Base-by-base conservation (phyloP, 352 stramenopile genomes). In the Globisporangium spiculum region DNA sequence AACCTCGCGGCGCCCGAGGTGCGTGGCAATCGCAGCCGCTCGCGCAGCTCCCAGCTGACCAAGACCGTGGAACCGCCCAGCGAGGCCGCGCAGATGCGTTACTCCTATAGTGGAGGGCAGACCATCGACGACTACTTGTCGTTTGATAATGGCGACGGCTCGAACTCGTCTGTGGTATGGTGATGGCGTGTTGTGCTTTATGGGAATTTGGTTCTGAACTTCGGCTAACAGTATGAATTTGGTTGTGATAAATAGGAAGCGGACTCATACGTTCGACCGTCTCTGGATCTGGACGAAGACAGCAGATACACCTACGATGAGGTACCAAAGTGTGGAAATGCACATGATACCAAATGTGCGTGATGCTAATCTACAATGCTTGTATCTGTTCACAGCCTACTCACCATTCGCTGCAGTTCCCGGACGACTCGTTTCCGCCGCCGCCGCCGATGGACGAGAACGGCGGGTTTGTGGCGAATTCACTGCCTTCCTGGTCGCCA, bases 401-500 rank as follows among this genome's bases (percentile, higher is more conserved):
- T 2, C 73, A 67, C 22, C 84, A 80, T 46, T 80, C 71, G 48
- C 74, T 80, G 20, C 78, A 87, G 46, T 91, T 94, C 44, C 66
- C 76, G 1, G 83, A 91, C 59, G 84, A 94, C 20, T 84, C 84
- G 46, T 94, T 94, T 54, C 86, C 86, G 12, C 86, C 84, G 4
- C 86, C 84, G 30, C 86, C 86, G 0, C 84, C 85, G 2, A 73
- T 88, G 54, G 83, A 92, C 48, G 84, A 88, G 30, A 85, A 68
- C 67, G 79, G 86, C 27, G 74, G 80, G 2, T 93, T 93, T 58
- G 77, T 91, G 38, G 73, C 80, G 0, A 84, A 77, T 3, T 82
- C 83, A 6, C 69, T 95, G 9, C 87, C 87, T 22, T 95, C 87
- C 24, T 95, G 87, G 87, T 93, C 85, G n/a, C 87, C 87, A 14